Evolutionary conservation across 768 basidiomycete species (phyloP).

Genomic region (Pluteus cervinus): DNA sequence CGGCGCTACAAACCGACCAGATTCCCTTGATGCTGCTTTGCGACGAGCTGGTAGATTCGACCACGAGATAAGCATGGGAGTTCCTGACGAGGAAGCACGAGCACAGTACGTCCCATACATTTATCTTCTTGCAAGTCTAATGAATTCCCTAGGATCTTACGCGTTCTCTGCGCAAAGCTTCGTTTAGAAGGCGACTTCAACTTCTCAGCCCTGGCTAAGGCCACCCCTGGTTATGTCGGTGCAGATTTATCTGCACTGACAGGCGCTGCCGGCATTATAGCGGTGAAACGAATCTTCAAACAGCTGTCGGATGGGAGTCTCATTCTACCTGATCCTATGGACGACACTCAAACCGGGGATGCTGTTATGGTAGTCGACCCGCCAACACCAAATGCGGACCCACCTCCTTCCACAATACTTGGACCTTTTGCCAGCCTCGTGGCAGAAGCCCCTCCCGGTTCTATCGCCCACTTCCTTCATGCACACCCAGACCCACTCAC

Average conservation of each 20-base stretch:
- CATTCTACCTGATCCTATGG: slow-evolving; percentile 38
- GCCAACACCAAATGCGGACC: slow-evolving; percentile 9
- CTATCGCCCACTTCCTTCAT: slow-evolving; percentile 86
- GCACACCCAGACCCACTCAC: slow-evolving; percentile 83
- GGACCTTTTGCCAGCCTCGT: slow-evolving; percentile 33
- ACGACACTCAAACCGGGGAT: too few species aligned
- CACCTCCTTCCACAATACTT: slow-evolving; percentile 11
- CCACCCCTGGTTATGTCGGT: slow-evolving; percentile 96
- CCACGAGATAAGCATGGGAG: slow-evolving; percentile 96
- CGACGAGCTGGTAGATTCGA: slow-evolving; percentile 94
- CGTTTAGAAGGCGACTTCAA: slow-evolving; percentile 86
- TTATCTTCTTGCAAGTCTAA: not conserved
- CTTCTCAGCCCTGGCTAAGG: slow-evolving; percentile 78
- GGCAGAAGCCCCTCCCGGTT: slow-evolving; percentile 34
- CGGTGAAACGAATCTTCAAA: slow-evolving; percentile 94
- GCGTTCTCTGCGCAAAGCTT: slow-evolving; percentile 78
- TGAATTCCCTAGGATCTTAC: slow-evolving; percentile 63
- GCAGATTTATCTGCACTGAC: slow-evolving; percentile 90
- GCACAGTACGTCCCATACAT: slow-evolving; percentile 58
- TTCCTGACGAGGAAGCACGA: slow-evolving; percentile 87
- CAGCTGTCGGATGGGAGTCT: slow-evolving; percentile 63
- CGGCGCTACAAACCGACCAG: slow-evolving; percentile 94
- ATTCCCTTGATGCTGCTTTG: slow-evolving; percentile 90
- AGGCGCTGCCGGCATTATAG: slow-evolving; percentile 91
- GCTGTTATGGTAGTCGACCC: slow-evolving; percentile 46